phyloP scores from a whole-genome alignment of 352 stramenopile species.

The Blastocystis sp. region DNA sequence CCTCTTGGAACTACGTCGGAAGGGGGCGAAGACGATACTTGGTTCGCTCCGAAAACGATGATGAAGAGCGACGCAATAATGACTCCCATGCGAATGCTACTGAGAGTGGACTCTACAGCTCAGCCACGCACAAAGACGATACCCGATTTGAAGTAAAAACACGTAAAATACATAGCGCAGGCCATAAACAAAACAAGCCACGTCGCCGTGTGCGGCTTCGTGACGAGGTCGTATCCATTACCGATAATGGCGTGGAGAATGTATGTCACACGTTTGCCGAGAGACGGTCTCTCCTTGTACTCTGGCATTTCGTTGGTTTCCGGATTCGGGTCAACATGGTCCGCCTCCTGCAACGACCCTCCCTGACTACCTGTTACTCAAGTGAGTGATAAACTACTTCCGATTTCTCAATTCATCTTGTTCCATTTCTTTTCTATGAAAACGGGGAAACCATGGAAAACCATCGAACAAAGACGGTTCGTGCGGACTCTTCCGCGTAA shows the following conservation, averaged over 20 bases:
- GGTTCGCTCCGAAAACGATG: conserved; percentile 47
- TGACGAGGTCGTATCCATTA: conserved; percentile 49
- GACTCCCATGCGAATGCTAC: conserved; percentile 36
- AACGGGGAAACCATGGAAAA: background rate
- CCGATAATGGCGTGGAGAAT: conserved; percentile 32
- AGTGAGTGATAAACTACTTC: no score
- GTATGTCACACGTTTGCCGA: background rate
- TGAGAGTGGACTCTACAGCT: background rate
- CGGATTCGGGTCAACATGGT: no score
- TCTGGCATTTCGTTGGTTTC: no score
- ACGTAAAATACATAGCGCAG: conserved; percentile 8
- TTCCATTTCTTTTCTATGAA: background rate
- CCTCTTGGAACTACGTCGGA: conserved; percentile 38
- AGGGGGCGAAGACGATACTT: background rate
- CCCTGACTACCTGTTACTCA: no score
- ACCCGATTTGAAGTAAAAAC: conserved; percentile 22
- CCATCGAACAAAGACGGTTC: background rate
- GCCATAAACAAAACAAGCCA: conserved; percentile 53
- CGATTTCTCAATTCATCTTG: background rate
- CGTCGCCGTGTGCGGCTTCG: conserved; percentile 44
- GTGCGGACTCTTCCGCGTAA: background rate
- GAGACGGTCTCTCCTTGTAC: background rate
- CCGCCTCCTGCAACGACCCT: no score
- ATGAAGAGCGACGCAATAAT: conserved; percentile 5
- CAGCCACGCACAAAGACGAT: background rate